Evolutionary conservation across 2,329 filamentous ascomycete genomes (phyloP).

Genomic region (Didymella pomorum): DNA sequence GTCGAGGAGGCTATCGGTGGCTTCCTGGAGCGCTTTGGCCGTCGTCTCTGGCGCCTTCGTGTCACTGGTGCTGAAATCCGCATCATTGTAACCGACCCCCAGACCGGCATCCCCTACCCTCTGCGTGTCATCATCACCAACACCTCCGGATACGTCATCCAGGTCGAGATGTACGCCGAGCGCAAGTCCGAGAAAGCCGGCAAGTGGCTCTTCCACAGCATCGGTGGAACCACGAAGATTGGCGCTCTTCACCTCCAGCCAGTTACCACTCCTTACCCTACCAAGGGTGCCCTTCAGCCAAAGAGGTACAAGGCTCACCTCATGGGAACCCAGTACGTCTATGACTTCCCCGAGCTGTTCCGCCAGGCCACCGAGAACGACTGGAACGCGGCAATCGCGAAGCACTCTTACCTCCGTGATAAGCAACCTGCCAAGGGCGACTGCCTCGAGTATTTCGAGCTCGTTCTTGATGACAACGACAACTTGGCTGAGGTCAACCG

Average conservation of each 20-base stretch:
- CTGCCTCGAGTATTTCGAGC: conserved; percentile 91
- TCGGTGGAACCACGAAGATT: conserved; percentile 93
- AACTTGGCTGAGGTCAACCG: conserved; percentile 91
- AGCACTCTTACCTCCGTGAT: conserved; percentile 75
- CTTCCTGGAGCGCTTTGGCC: conserved; percentile 95
- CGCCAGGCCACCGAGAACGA: conserved; percentile 96
- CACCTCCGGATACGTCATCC: conserved; percentile 96
- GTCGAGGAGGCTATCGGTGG: conserved; percentile 92
- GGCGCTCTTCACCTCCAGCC: conserved; percentile 93
- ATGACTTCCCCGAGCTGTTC: conserved; percentile 99
- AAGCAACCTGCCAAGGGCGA: conserved; percentile 87
- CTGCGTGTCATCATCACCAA: conserved; percentile 97
- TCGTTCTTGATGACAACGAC: conserved; percentile 93
- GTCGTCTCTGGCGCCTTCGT: conserved; percentile 93
- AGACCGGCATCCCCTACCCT: conserved; percentile 84
- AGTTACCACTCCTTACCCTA: conserved; percentile 91
- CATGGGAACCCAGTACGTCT: conserved; percentile 99
- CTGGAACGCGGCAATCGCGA: conserved; percentile 80
- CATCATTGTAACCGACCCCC: conserved; percentile 93
- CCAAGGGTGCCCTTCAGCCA: conserved; percentile 97
- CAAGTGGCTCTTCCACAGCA: conserved; percentile 98
- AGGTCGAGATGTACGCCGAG: conserved; percentile 97
- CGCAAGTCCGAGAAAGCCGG: conserved; percentile 93
- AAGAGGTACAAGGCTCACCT: conserved; percentile 99
- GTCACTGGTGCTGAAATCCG: conserved; percentile 98